Conservation (phyloP, 1,139 yeast genomes). For the Arxiozyma bovina region DNA sequence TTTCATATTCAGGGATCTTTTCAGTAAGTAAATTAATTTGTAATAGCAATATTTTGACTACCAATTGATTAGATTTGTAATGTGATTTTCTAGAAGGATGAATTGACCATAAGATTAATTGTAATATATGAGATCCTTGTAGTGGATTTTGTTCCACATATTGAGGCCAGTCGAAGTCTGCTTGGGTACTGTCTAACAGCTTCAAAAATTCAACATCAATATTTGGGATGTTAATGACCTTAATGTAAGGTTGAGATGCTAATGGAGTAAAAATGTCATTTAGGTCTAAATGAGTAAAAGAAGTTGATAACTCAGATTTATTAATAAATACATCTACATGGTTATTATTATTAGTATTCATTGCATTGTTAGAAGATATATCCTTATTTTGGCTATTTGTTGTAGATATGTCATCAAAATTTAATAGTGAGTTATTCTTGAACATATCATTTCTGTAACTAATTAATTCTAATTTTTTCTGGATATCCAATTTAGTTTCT, state of each 20-base stretch:
- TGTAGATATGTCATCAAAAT: not conserved
- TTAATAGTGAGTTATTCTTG: slow-evolving; percentile 39
- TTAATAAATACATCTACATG: not conserved
- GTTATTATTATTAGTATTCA: not conserved
- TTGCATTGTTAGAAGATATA: not conserved
- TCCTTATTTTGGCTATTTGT: not conserved
- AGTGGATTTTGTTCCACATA: slow-evolving; percentile 25
- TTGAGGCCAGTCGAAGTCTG: slow-evolving; percentile 28
- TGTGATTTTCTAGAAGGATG: slow-evolving; percentile 27
- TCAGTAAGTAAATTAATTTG: slow-evolving; percentile 25
- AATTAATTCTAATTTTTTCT: slow-evolving; percentile 50
- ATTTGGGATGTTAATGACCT: slow-evolving; percentile 10
- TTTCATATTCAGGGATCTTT: slow-evolving; percentile 25
- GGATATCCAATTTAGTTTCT: slow-evolving; percentile 29
- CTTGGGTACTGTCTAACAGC: slow-evolving; percentile 22
- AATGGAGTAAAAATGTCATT: not conserved
- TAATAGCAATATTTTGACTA: slow-evolving; percentile 25
- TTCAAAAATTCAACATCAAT: slow-evolving; percentile 21
- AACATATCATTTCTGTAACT: slow-evolving; percentile 65
- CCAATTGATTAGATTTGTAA: slow-evolving; percentile 28
- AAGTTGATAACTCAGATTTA: not conserved
- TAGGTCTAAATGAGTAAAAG: not conserved
- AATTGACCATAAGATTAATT: slow-evolving; percentile 28
- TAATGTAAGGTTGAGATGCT: not conserved
- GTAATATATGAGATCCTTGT: slow-evolving; percentile 20